These are phyloP conservation scores for Penicillium crystallinum DNA, from an alignment of 495 filamentous ascomycete species.

Conservation along the genomic window DNA sequence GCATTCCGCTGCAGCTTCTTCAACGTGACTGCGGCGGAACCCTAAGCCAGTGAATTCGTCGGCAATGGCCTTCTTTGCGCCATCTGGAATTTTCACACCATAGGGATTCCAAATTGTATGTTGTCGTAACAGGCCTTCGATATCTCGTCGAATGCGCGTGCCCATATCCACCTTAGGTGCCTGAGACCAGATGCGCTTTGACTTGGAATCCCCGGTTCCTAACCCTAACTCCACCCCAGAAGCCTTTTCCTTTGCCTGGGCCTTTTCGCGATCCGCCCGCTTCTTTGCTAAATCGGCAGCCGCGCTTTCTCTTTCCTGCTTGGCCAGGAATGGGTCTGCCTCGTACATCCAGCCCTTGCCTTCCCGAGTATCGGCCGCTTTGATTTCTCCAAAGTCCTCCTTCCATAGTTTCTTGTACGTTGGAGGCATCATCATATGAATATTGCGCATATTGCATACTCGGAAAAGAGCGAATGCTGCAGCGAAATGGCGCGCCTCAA, in stretches of 20 bases:
- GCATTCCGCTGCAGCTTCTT: conserved; percentile 81
- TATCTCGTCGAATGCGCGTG: conserved; percentile 62
- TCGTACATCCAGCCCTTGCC: conserved; percentile 91
- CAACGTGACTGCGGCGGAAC: conserved; percentile 80
- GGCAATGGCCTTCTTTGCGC: conserved; percentile 55
- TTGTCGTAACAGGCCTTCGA: conserved; percentile 71
- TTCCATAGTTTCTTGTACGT: conserved; percentile 85
- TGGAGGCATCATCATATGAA: conserved; percentile 92
- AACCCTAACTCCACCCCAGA: conserved; percentile 40
- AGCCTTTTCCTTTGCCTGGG: conserved; percentile 58
- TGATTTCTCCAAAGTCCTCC: conserved; percentile 71
- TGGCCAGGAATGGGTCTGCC: conserved; percentile 82
- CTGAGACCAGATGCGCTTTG: conserved; percentile 68
- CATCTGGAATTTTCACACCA: conserved; percentile 54
- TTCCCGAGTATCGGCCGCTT: conserved; percentile 66
- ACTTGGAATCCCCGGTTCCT: conserved; percentile 29
- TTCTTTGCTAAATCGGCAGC: conserved; percentile 69
- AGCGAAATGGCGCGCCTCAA: conserved; percentile 90
- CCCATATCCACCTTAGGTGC: conserved; percentile 93
- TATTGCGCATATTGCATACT: conserved; percentile 88
- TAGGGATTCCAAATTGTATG: conserved; percentile 85
- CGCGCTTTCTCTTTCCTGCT: conserved; percentile 71
- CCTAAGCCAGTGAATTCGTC: conserved; percentile 71
- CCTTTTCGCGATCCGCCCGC: conserved; percentile 53
- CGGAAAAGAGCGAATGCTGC: conserved; percentile 87